Evolutionary conservation across 768 basidiomycete genomes (phyloP).

Genomic region (Pulveroboletus sp.): DNA sequence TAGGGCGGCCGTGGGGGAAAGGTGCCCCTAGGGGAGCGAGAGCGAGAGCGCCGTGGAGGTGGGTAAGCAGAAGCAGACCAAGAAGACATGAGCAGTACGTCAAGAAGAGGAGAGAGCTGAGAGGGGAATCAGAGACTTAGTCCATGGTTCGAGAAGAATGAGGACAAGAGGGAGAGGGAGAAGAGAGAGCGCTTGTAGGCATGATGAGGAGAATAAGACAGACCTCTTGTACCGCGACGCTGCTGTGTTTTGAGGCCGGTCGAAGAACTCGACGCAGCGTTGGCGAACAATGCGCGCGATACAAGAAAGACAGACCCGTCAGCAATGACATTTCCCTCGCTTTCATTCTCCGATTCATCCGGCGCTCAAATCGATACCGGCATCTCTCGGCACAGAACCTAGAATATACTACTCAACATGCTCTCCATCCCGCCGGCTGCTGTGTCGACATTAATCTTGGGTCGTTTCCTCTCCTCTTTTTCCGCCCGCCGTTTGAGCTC

Average conservation of each 20-base stretch:
- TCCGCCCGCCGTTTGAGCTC: constrained; percentile 20
- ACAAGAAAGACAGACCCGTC: constrained; percentile 28
- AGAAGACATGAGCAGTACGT: constrained; percentile 59
- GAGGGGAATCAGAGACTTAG: constrained; percentile 47
- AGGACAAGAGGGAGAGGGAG: constrained; percentile 57
- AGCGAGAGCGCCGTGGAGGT: constrained; percentile 75
- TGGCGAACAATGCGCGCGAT: constrained; percentile 58
- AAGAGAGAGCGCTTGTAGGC: constrained; percentile 67
- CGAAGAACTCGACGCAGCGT: constrained; percentile 35
- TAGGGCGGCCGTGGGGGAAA: constrained; percentile 54
- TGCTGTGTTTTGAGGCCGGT: constrained; percentile 34
- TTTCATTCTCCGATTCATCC: constrained; percentile 24
- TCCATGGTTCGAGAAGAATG: constrained; percentile 43
- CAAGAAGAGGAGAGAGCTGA: constrained; percentile 35
- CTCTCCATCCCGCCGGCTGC: constrained; percentile 31
- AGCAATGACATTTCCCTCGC: constrained; percentile 15
- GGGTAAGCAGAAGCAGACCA: constrained; percentile 72
- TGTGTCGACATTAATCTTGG: constrained; percentile 1
- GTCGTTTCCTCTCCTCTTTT: constrained; percentile 11
- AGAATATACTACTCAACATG: constrained; percentile 54
- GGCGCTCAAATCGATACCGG: constrained; percentile 9
- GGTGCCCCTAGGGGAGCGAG: constrained; percentile 62
- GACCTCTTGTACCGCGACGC: constrained; percentile 75
- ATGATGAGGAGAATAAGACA: constrained; percentile 75
- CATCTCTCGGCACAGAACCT: constrained; percentile 16